phyloP scores from a whole-genome alignment of 2,329 filamentous ascomycete genomes.

The Sclerotinia subarctica region DNA sequence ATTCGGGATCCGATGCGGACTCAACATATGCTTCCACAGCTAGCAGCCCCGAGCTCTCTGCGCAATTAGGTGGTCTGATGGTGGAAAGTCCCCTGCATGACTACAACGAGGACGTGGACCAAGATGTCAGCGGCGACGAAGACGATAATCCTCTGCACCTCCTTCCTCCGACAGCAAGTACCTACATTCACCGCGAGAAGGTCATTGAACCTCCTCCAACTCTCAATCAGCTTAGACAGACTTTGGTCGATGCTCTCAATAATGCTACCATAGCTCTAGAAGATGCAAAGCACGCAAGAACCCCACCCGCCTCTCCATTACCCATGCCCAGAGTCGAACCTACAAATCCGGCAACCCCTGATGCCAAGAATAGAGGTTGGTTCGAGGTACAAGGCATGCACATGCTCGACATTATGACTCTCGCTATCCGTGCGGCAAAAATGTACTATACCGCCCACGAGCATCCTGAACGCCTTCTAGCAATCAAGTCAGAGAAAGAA shows the following conservation, averaged over 20 bases:
- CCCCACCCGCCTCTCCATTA: conserved; percentile 30
- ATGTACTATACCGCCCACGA: conserved; percentile 95
- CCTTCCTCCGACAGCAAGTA: conserved; percentile 95
- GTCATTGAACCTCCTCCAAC: conserved; percentile 81
- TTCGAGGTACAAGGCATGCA: conserved; percentile 88
- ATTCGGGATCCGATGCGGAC: conserved; percentile 51
- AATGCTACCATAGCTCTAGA: conserved; percentile 66
- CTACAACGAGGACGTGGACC: conserved; percentile 47
- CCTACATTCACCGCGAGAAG: conserved; percentile 83
- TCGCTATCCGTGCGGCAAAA: conserved; percentile 93
- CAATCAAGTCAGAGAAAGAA: conserved; percentile 82
- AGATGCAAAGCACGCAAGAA: conserved; percentile 47
- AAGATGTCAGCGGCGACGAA: conserved; percentile 51
- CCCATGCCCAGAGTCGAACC: conserved; percentile 24
- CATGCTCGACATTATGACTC: conserved; percentile 85
- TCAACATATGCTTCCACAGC: conserved; percentile 59
- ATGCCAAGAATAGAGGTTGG: conserved; percentile 55
- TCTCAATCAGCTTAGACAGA: conserved; percentile 70
- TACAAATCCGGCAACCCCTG: conserved; percentile 32
- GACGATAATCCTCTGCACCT: conserved; percentile 66
- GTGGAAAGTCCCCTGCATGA: conserved; percentile 42
- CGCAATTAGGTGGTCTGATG: conserved; percentile 38
- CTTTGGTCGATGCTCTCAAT: conserved; percentile 63
- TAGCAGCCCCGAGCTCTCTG: conserved; percentile 55
- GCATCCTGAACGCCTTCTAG: conserved; percentile 76